These are phyloP conservation scores for Zymoseptoria brevis DNA, from an alignment of 2,329 filamentous ascomycete species.

Conservation along the genomic window DNA sequence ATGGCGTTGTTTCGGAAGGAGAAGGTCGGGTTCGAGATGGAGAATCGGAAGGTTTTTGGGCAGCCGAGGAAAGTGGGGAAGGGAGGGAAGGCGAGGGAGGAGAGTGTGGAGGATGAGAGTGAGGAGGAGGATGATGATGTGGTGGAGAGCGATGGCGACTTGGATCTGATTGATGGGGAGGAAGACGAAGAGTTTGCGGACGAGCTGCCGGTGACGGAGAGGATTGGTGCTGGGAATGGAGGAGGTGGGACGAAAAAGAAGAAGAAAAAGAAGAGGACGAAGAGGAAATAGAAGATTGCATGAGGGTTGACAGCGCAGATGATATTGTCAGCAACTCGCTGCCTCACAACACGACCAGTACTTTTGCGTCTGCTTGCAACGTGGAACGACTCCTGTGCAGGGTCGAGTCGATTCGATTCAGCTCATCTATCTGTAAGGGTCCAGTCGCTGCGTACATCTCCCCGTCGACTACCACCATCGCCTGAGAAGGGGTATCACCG, in stretches of 20 bases:
- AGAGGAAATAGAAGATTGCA: constrained; percentile 18
- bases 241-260: constrained; percentile 26
- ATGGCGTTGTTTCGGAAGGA: constrained; percentile 82
- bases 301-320: not conserved
- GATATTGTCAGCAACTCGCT: too few species aligned
- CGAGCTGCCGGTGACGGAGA: constrained; percentile 17
- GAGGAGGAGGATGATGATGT: constrained; percentile 20
- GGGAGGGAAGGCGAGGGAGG: constrained; percentile 15
- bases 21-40: constrained; percentile 77
- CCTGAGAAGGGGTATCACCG: not conserved
- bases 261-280: constrained; percentile 30
- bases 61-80: constrained; percentile 19
- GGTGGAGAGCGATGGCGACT: constrained; percentile 17
- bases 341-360: too few species aligned
- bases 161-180: constrained; percentile 24
- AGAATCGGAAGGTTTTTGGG: constrained; percentile 61
- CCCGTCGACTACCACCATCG: not conserved
- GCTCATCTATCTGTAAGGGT: not conserved
- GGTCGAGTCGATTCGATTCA: not conserved
- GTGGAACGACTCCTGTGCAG: too few species aligned
- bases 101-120: constrained; percentile 16
- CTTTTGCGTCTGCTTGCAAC: too few species aligned
- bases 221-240: constrained; percentile 26
- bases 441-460: not conserved
- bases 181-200: constrained; percentile 20